A percentile compares a stretch with the other conserved stretches of the same genome.
Evolutionary conservation across 306 rosid genomes (phyloP).

Genomic region (Medicago arabica): DNA sequence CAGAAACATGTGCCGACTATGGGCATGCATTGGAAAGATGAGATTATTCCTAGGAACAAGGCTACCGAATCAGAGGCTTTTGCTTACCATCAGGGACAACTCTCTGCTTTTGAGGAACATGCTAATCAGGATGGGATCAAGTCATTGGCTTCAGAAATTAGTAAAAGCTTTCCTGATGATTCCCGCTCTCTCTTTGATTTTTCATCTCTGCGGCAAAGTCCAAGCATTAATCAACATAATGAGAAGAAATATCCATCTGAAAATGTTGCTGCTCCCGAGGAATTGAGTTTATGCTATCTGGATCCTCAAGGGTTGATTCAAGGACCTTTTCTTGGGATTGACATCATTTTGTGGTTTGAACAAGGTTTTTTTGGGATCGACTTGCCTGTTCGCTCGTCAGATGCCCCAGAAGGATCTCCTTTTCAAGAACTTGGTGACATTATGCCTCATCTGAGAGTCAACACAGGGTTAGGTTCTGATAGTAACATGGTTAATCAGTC

Average conservation of each 20-base stretch:
- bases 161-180: slow-evolving; percentile 48
- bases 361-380: slow-evolving; percentile 72
- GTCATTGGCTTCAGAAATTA: slow-evolving; percentile 44
- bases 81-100: slow-evolving; percentile 42
- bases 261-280: slow-evolving; percentile 55
- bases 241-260: slow-evolving; percentile 44
- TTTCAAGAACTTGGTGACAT: slow-evolving; percentile 68
- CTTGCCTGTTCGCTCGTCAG: slow-evolving; percentile 66
- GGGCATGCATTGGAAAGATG: slow-evolving; percentile 44
- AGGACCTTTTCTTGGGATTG: slow-evolving; percentile 80
- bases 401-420: slow-evolving; percentile 64
- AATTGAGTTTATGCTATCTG: slow-evolving; percentile 71
- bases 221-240: slow-evolving; percentile 48
- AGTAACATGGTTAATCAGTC: slow-evolving; percentile 48
- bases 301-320: slow-evolving; percentile 74
- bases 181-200: slow-evolving; percentile 50
- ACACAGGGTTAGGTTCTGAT: slow-evolving; percentile 46
- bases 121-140: slow-evolving; percentile 43
- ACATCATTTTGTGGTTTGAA: slow-evolving; percentile 74
- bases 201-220: slow-evolving; percentile 47
- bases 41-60: slow-evolving; percentile 35
- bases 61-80: slow-evolving; percentile 42
- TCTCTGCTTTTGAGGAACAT: slow-evolving; percentile 43
- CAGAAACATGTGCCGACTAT: slow-evolving; percentile 29
- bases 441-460: slow-evolving; percentile 66